These are phyloP conservation scores for Rubroshorea leprosula DNA, from an alignment of 345 rosid species.

Conservation along the genomic window DNA sequence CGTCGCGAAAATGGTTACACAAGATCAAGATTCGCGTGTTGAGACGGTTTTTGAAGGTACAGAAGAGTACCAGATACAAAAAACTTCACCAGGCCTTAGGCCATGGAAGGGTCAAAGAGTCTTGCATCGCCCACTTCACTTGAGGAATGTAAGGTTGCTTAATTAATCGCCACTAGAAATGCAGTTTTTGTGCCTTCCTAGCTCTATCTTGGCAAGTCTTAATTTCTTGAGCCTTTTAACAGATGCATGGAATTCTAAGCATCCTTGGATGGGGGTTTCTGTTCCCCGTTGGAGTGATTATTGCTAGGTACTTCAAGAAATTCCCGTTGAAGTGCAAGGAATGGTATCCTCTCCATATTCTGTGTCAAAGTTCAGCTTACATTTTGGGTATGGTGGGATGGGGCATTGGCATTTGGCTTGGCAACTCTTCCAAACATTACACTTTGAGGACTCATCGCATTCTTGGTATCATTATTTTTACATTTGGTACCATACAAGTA, in stretches of 20 bases:
- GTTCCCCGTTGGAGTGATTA: slow-evolving; percentile 31
- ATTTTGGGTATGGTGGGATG: slow-evolving; percentile 33
- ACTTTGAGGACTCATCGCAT: slow-evolving; percentile 23
- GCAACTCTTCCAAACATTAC: slow-evolving; percentile 22
- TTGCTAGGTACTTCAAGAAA: slow-evolving; percentile 29
- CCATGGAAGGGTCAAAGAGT: slow-evolving; percentile 20
- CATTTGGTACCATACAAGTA: slow-evolving; percentile 34
- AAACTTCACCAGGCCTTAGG: slow-evolving; percentile 14
- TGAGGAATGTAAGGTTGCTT: slow-evolving; percentile 24
- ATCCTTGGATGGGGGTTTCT: slow-evolving; percentile 40
- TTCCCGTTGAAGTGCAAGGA: slow-evolving; percentile 25
- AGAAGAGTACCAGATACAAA: slow-evolving; percentile 1
- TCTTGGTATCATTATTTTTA: slow-evolving; percentile 31
- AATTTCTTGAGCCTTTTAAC: background rate
- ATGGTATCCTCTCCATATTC: slow-evolving; percentile 31
- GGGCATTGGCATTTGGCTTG: slow-evolving; percentile 35
- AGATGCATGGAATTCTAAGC: slow-evolving; percentile 39
- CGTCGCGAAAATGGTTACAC: no score
- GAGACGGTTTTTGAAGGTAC: no score
- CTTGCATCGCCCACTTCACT: slow-evolving; percentile 9
- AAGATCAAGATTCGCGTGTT: no score
- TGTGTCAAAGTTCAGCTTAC: slow-evolving; percentile 32
- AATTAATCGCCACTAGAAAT: background rate
- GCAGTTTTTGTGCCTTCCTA: background rate
- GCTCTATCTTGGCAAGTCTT: no score